phyloP scores from a whole-genome alignment of 2,329 filamentous ascomycete genomes.

The Polychaeton citri region DNA sequence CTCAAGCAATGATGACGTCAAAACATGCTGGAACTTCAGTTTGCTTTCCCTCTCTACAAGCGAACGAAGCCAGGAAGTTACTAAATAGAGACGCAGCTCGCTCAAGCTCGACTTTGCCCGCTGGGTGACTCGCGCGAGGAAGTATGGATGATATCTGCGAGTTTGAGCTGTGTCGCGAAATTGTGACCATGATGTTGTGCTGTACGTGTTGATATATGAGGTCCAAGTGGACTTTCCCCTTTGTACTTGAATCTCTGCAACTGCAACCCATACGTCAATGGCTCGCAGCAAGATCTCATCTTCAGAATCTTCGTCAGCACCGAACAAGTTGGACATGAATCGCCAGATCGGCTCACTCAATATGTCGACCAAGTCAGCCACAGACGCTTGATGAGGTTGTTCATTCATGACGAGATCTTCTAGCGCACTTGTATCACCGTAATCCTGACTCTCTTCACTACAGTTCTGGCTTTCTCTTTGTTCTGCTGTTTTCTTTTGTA shows the following conservation, averaged over 20 bases:
- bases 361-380: conserved; percentile 22
- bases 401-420: background rate
- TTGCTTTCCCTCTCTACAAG: conserved; percentile 46
- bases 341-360: conserved; percentile 38
- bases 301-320: conserved; percentile 41
- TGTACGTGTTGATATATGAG: conserved; percentile 42
- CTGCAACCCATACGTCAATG: conserved; percentile 41
- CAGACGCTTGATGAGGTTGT: background rate
- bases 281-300: conserved; percentile 39
- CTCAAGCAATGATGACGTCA: conserved; percentile 43
- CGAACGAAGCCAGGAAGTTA: conserved; percentile 41
- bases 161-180: conserved; percentile 32
- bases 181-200: conserved; percentile 36
- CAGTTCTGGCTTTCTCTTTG: conserved; percentile 18
- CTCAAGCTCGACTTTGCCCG: conserved; percentile 27
- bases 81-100: conserved; percentile 34
- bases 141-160: conserved; percentile 32
- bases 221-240: conserved; percentile 36
- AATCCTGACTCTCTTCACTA: conserved; percentile 52
- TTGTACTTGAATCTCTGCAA: conserved; percentile 36
- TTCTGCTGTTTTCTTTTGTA: conserved; percentile 8
- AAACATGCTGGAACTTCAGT: conserved; percentile 47
- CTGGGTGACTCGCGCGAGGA: conserved; percentile 27
- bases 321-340: conserved; percentile 48
- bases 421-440: conserved; percentile 45